These are phyloP conservation scores for Cladosporium sp. DNA, from an alignment of 2,329 filamentous ascomycete species.

Conservation along the genomic window DNA sequence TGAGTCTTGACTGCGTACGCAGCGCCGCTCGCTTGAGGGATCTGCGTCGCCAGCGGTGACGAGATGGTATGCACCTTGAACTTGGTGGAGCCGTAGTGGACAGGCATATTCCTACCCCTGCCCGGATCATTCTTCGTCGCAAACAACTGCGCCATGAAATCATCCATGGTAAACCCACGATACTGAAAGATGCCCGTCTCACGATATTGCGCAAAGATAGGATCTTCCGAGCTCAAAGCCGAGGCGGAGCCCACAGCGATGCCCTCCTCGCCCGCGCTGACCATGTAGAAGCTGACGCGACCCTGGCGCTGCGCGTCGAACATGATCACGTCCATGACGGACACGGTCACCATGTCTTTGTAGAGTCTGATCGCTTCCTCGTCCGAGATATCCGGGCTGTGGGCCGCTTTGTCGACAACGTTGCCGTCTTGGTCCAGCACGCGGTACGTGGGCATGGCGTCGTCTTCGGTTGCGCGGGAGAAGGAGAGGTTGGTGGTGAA, in stretches of 20 bases:
- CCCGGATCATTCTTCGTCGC: conserved; percentile 78
- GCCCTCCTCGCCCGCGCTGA: conserved; percentile 88
- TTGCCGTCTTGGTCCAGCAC: conserved; percentile 84
- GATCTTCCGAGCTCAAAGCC: conserved; percentile 76
- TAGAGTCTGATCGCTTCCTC: conserved; percentile 60
- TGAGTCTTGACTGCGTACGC: conserved; percentile 86
- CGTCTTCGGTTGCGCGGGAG: conserved; percentile 65
- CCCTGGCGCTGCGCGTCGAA: conserved; percentile 96
- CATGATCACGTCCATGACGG: conserved; percentile 96
- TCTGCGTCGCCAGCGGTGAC: conserved; percentile 80
- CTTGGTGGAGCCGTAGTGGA: conserved; percentile 85
- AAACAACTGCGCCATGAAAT: conserved; percentile 97
- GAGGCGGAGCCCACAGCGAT: conserved; percentile 86
- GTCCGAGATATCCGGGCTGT: conserved; percentile 60
- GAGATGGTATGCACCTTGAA: conserved; percentile 87
- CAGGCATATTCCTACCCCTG: conserved; percentile 89
- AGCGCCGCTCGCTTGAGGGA: conserved; percentile 82
- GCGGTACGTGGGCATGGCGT: conserved; percentile 85
- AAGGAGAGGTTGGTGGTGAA: conserved; percentile 82
- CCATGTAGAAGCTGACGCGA: conserved; percentile 96
- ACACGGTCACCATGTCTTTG: conserved; percentile 62
- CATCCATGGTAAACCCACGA: conserved; percentile 76
- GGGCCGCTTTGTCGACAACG: conserved; percentile 70
- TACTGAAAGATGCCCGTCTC: conserved; percentile 90
- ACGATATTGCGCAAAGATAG: conserved; percentile 91